These are phyloP conservation scores for Capsicum rhomboideum DNA, from an alignment of 257 asterid genomes.

Conservation along the genomic window DNA sequence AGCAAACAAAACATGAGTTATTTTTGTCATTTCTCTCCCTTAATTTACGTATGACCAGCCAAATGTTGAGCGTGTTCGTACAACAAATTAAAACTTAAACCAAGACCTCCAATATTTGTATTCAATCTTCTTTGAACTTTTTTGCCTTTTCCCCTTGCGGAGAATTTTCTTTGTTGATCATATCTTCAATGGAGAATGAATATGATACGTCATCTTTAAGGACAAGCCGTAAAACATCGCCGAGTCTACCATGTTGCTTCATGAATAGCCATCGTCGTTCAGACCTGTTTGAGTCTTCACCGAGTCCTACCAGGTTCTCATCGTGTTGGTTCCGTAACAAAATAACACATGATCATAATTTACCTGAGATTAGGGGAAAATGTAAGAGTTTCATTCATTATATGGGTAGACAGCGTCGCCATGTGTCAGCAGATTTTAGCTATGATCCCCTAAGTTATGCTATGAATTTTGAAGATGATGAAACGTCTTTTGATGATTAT, in stretches of 20 bases:
- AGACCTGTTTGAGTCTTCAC: conserved; percentile 6
- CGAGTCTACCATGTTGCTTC: conserved; percentile 19
- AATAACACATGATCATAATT: background rate
- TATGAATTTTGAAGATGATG: conserved; percentile 24
- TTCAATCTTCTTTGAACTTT: background rate
- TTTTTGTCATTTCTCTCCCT: background rate
- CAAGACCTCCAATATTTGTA: background rate
- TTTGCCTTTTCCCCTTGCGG: background rate
- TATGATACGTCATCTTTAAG: conserved; percentile 7
- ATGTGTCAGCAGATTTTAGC: conserved; percentile 27
- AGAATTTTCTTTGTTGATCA: background rate
- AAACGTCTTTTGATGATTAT: background rate
- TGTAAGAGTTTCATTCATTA: conserved; percentile 7
- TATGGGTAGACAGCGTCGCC: conserved; percentile 18
- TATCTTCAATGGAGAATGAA: conserved; percentile 21
- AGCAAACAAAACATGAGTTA: background rate
- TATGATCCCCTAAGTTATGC: conserved; percentile 33
- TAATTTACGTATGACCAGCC: background rate
- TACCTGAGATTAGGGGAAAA: conserved; percentile 8
- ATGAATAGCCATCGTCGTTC: background rate
- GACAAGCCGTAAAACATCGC: conserved; percentile 12
- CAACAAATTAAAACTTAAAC: background rate
- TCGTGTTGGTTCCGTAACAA: conserved; percentile 10
- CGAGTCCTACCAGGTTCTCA: conserved; percentile 12
- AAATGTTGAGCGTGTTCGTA: background rate